Evolutionary conservation across 768 basidiomycete genomes (phyloP).

Genomic region (Heimioporus sp.): DNA sequence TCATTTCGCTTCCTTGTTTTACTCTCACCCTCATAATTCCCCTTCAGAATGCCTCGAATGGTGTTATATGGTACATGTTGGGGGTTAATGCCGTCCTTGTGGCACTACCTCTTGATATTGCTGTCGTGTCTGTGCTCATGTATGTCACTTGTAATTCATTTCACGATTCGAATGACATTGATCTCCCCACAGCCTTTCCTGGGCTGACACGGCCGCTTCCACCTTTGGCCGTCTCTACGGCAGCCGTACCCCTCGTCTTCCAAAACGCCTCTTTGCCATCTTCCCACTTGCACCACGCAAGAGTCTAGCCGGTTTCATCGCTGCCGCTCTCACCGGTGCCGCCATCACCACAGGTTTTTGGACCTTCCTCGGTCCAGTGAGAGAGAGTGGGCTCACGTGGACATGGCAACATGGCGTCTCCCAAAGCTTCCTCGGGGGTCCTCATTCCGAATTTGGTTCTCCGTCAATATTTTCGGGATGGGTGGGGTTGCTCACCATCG

Average conservation of each 20-base stretch:
- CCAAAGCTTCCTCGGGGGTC: conserved; percentile 19
- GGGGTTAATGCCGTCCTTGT: conserved; percentile 78
- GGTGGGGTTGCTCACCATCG: conserved; percentile 53
- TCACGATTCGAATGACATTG: neutral
- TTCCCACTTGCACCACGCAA: conserved; percentile 81
- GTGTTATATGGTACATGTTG: conserved; percentile 86
- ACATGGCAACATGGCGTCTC: conserved; percentile 51
- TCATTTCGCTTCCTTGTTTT: neutral
- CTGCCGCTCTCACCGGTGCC: conserved; percentile 72
- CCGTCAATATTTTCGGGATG: conserved; percentile 21
- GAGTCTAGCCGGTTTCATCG: conserved; percentile 80
- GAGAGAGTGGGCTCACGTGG: conserved; percentile 49
- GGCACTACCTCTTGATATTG: conserved; percentile 81
- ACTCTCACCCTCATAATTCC: no score
- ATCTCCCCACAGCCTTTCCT: conserved; percentile 64
- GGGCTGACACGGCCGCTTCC: conserved; percentile 95
- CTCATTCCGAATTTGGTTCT: neutral
- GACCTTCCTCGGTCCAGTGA: conserved; percentile 54
- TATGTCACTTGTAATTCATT: conserved; percentile 37
- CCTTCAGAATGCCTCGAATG: conserved; percentile 62
- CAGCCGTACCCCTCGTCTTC: conserved; percentile 60
- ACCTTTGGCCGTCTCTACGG: conserved; percentile 88
- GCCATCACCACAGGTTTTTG: conserved; percentile 69
- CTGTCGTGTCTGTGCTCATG: conserved; percentile 89
- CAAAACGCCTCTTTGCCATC: conserved; percentile 41